Base-by-base conservation (phyloP, 176 grass and related monocot species). In the Urochloa ruziziensis region DNA sequence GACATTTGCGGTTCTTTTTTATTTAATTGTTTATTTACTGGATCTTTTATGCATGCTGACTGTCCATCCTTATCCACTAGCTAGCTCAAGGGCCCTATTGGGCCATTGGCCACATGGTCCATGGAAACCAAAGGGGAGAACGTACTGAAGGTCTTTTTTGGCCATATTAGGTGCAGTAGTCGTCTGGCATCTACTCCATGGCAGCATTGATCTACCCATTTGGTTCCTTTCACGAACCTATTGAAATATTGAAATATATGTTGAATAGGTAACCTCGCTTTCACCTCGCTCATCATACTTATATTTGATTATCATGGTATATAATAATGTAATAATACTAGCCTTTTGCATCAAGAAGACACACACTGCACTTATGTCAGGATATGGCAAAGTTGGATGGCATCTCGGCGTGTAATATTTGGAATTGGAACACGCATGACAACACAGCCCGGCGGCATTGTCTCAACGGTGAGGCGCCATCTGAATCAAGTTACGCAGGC, bases 31-130 rank as follows among this genome's bases (percentile, higher is more conserved):
- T 65, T 54, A 19, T 43, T 74, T 33, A 19, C 25, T 80, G 12
- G 0, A 21, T 44, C 34, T 40, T 9, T 40, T 34, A 16, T 81
- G 60, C 39, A 37, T 78, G 83, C 78, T 81, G 85, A 81, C 85
- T 75, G 70, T 67, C 48, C 62, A 87, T 87, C 78, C 70, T 87
- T 87, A 87, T 81, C 78, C 78, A 74, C 23, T 81, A 65, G 32
- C 46, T 19, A n/a, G n/a, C n/a, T n/a, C n/a, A n/a, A 13, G 9
- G 19, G 18, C 3, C 15, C 19, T 60, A 32, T 36, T 21, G 83
- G 63, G n/a, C n/a, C n/a, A n/a, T n/a, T n/a, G n/a, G n/a, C n/a
- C n/a, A n/a, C n/a, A n/a, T n/a, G n/a, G n/a, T n/a, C 25, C 64
- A 2, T 58, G 23, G 34, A 48, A 79, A 30, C 19, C 67, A 2